Evolutionary conservation across 2,329 filamentous ascomycete genomes (phyloP).

Genomic region (Colletotrichum sp.): DNA sequence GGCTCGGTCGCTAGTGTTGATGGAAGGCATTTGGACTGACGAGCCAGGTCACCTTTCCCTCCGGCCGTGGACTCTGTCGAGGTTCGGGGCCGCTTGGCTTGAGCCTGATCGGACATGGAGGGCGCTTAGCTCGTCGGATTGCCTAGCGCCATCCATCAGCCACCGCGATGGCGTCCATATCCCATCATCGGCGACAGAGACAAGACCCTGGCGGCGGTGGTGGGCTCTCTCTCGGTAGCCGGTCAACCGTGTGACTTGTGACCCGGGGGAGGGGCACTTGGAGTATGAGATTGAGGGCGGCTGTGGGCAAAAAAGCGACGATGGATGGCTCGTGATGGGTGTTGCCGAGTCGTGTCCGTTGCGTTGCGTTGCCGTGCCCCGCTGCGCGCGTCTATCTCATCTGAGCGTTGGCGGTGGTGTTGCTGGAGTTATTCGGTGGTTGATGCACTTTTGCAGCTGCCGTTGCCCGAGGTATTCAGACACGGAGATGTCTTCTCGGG

Average conservation of each 20-base stretch:
- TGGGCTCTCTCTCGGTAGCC: neutral
- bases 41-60: neutral
- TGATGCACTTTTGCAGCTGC: neutral
- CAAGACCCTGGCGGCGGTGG: neutral
- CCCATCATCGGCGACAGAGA: neutral
- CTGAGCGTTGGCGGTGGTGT: neutral
- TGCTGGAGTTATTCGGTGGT: neutral
- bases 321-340: neutral
- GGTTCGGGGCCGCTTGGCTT: neutral
- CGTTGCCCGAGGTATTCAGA: neutral
- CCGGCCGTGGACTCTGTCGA: neutral
- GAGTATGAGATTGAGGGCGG: neutral
- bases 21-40: slow-evolving; percentile 10
- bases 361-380: neutral
- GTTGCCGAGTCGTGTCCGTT: neutral
- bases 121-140: slow-evolving; percentile 6
- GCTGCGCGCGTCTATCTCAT: neutral
- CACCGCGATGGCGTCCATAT: slow-evolving; percentile 1
- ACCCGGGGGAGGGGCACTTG: neutral
- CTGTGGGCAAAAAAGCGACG: neutral
- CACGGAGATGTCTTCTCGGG: neutral
- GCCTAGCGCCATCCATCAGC: slow-evolving; percentile 1
- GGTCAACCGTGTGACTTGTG: neutral
- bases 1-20: slow-evolving; percentile 2
- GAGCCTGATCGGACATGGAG: slow-evolving; percentile 10